Conservation (phyloP, 2,329 filamentous ascomycete genomes). For the Claviceps fusiformis region DNA sequence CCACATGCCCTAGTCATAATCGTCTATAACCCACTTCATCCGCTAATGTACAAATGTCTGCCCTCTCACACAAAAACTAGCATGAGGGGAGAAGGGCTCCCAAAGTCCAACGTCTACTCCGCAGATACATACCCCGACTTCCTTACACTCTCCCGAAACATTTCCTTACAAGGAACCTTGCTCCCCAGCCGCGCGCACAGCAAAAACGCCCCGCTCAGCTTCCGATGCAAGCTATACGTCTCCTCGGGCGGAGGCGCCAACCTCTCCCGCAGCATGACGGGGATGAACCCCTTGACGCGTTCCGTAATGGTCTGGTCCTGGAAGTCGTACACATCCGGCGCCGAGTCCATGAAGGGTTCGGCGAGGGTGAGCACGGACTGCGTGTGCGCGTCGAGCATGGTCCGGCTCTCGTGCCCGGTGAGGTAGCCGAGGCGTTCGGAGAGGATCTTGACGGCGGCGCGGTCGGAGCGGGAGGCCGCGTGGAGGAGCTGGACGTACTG, state of each 20-base stretch:
- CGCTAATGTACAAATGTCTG: background rate
- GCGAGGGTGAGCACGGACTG: constrained; percentile 78
- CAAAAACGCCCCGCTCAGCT: constrained; percentile 88
- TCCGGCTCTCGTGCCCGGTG: constrained; percentile 72
- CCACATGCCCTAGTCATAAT: background rate
- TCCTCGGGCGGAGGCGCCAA: constrained; percentile 89
- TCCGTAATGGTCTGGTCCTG: constrained; percentile 91
- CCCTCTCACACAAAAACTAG: background rate
- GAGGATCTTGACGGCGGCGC: constrained; percentile 45
- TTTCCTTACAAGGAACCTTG: constrained; percentile 61
- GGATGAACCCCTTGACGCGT: constrained; percentile 74
- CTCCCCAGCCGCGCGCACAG: constrained; percentile 80
- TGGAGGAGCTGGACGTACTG: constrained; percentile 70
- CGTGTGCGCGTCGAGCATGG: constrained; percentile 87
- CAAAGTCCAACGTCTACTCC: background rate
- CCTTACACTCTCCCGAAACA: constrained; percentile 53
- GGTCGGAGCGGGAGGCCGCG: constrained; percentile 63
- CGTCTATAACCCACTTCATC: background rate
- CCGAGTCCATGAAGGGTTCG: constrained; percentile 69
- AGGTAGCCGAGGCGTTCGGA: constrained; percentile 77
- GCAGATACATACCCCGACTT: constrained; percentile 19
- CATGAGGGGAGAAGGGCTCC: background rate
- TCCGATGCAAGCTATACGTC: constrained; percentile 90
- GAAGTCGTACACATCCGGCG: constrained; percentile 84
- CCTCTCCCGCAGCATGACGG: constrained; percentile 82